A percentile compares a stretch with the other conserved stretches of the same genome.
phyloP scores from a whole-genome alignment of 495 filamentous ascomycete genomes.

The Penicillium chermesinum region DNA sequence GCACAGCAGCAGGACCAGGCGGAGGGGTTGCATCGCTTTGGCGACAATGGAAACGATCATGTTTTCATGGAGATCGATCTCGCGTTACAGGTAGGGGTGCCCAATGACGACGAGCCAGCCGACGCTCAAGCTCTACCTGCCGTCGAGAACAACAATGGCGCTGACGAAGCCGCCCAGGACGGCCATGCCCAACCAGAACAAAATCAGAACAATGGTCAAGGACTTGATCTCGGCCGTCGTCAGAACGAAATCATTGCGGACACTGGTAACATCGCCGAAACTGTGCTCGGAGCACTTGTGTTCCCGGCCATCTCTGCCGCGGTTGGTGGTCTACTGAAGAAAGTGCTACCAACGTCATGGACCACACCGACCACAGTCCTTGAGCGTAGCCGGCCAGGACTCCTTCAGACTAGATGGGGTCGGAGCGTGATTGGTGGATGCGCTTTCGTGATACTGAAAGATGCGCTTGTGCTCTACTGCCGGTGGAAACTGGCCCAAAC shows the following conservation, averaged over 20 bases:
- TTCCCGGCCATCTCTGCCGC: slow-evolving; percentile 59
- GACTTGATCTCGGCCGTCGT: slow-evolving; percentile 31
- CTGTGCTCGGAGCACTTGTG: slow-evolving; percentile 56
- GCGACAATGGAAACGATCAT: slow-evolving; percentile 35
- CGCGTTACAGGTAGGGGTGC: slow-evolving; percentile 39
- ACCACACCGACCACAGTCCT: slow-evolving; percentile 41
- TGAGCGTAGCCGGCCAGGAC: slow-evolving; percentile 44
- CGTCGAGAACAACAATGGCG: slow-evolving; percentile 16
- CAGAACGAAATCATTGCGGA: slow-evolving; percentile 46
- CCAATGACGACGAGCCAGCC: slow-evolving; percentile 27
- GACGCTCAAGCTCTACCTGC: slow-evolving; percentile 15
- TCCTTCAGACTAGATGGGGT: slow-evolving; percentile 73
- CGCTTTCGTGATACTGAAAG: slow-evolving; percentile 71
- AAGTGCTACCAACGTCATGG: slow-evolving; percentile 58
- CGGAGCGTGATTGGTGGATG: slow-evolving; percentile 76
- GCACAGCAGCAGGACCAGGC: slow-evolving; percentile 42
- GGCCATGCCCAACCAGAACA: slow-evolving; percentile 25
- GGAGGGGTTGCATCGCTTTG: slow-evolving; percentile 34
- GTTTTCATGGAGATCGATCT: slow-evolving; percentile 45
- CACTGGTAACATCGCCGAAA: slow-evolving; percentile 48
- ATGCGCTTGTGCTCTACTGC: slow-evolving; percentile 68
- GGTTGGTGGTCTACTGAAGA: slow-evolving; percentile 64
- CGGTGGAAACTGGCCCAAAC: slow-evolving; percentile 68
- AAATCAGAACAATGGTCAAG: slow-evolving; percentile 23
- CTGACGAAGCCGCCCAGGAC: slow-evolving; percentile 18